phyloP scores from a whole-genome alignment of 371 early-diverging fungal species.

The Syncephalastrum racemosum region DNA sequence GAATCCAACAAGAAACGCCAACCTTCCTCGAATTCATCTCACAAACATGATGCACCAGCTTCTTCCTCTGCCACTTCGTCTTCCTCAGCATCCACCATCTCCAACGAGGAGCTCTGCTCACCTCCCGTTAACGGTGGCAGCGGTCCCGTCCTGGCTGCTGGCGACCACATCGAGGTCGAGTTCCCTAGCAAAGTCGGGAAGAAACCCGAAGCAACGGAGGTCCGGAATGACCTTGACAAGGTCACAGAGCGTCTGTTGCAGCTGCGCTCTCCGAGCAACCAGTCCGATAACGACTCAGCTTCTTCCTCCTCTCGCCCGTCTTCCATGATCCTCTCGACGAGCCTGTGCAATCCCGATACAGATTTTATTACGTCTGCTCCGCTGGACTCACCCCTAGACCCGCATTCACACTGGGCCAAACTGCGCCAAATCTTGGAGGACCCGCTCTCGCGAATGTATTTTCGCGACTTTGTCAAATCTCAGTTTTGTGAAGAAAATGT shows the following conservation, averaged over 20 bases:
- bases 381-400: slow-evolving; percentile 9
- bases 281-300: slow-evolving; percentile 3
- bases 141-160: neutral
- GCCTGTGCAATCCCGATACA: neutral
- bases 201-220: neutral
- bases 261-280: slow-evolving; percentile 12
- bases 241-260: slow-evolving; percentile 15
- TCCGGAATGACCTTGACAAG: slow-evolving; percentile 9
- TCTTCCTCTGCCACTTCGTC: slow-evolving; percentile 13
- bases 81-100: slow-evolving; percentile 15
- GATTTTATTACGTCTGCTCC: slow-evolving; percentile 18
- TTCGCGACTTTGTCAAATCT: slow-evolving; percentile 61
- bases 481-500: slow-evolving; percentile 64
- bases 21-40: neutral
- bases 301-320: slow-evolving; percentile 13
- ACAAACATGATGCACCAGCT: slow-evolving; percentile 1
- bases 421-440: slow-evolving; percentile 63
- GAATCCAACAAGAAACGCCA: neutral
- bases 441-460: slow-evolving; percentile 54
- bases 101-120: slow-evolving; percentile 3
- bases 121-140: neutral
- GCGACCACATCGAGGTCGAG: slow-evolving; percentile 3
- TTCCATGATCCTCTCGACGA: slow-evolving; percentile 6
- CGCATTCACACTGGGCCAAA: slow-evolving; percentile 17
- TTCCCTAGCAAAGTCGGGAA: neutral